phyloP scores from a whole-genome alignment of 139 green algal species.

The Chara braunii region DNA sequence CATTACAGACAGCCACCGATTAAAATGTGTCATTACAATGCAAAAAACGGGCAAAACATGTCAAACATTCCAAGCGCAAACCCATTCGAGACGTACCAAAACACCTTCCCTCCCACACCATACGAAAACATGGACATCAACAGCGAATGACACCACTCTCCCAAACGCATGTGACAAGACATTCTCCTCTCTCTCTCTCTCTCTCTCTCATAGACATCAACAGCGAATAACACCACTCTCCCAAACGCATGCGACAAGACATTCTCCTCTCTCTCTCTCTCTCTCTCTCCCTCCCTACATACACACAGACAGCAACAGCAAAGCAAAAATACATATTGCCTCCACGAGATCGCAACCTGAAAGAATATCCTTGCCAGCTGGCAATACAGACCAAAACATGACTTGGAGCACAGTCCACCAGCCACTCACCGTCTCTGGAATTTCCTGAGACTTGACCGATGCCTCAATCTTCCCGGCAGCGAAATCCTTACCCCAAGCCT shows the following conservation, averaged over 20 bases:
- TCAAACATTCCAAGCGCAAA: background rate
- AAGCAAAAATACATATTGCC: background rate
- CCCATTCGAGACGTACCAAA: background rate
- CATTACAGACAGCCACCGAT: constrained; percentile 2
- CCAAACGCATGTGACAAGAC: background rate
- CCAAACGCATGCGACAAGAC: background rate
- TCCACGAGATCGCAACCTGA: constrained; percentile 6
- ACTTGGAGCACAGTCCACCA: background rate
- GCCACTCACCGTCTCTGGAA: constrained; percentile 12
- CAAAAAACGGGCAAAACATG: constrained; percentile 11
- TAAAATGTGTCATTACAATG: background rate
- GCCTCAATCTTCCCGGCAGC: constrained; percentile 17
- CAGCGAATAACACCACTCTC: background rate
- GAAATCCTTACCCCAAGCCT: constrained; percentile 37
- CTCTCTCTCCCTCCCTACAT: too few relatives aligned
- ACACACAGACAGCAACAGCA: background rate
- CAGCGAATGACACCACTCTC: background rate
- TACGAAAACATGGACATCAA: background rate
- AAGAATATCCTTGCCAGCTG: background rate
- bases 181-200: background rate
- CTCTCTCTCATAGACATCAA: constrained; percentile 2
- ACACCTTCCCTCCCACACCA: background rate
- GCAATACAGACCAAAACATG: background rate
- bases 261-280: background rate
- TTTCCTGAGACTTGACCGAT: constrained; percentile 39